Evolutionary conservation across 768 basidiomycete species (phyloP), one percentile per base, ranked within the genome.

Genomic region (Suillus subluteus): DNA sequence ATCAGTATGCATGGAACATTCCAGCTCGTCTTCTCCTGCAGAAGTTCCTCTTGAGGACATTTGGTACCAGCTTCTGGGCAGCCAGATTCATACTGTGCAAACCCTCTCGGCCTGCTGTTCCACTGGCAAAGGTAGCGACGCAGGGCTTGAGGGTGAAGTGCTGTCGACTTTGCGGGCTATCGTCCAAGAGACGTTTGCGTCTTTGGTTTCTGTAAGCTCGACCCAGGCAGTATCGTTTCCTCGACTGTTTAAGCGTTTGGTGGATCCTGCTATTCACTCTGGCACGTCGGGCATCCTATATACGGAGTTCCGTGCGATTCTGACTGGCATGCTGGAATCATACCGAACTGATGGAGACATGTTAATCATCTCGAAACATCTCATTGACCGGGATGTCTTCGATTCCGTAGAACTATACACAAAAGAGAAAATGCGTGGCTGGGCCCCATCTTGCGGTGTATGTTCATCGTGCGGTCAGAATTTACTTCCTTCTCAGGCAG

Each of bases 271-370:
- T 6, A 81, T 88, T 2, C 76, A 81, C 37, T 76, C 82, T 16
- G 74, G 80, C 26, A 80, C 87, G 1, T 81, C 84, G 30, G 84
- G 87, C 41, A 87, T 88, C 15, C 87, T 89, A 35, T 99, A 98
- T 78, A 88, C 90, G 26, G 96, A 99, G 78, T 97, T 99, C 78
- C 86, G 95, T 55, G 86, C 88, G 13, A 96, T 99, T 67, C 82
- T 99, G 38, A 90, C 89, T 0, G 92, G 94, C n/a, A 99, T 99
- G 94, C 79, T 99, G 71, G 95, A 97, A 73, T 91, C 95, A 2
- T 99, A 98, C 79, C 88, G 91, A 46, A 88, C 91, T 4, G 96
- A 99, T 69, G 94, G 92, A 35, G 96, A 98, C 70, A 88, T 96
- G 84, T 81, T 99, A 32, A 78, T 83, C 52, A 95, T 97, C 71